Evolutionary conservation across 1,284 basidiomycete genomes (phyloP).

Genomic region (Afroboletus lepidellus): DNA sequence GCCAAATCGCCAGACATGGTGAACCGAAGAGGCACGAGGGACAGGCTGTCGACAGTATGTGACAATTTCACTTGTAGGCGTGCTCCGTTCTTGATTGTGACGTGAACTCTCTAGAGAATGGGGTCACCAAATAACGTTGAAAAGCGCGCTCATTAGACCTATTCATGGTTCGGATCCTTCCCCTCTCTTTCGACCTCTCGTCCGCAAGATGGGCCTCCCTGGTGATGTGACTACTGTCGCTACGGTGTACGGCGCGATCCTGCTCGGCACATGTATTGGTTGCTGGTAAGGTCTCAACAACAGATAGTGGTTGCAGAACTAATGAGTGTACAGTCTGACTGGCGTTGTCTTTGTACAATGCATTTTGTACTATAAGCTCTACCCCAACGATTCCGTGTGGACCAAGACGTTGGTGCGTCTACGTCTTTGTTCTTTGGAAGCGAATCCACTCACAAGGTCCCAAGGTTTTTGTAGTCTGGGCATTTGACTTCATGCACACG

Average conservation of each 20-base stretch:
- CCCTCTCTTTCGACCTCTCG: constrained; percentile 22
- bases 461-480: constrained; percentile 33
- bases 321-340: constrained; percentile 38
- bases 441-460: constrained; percentile 11
- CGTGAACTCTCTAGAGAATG: neutral
- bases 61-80: neutral
- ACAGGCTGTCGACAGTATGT: neutral
- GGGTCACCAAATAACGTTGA: neutral
- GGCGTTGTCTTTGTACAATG: constrained; percentile 47
- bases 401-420: constrained; percentile 40
- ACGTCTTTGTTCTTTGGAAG: constrained; percentile 4
- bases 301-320: neutral
- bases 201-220: constrained; percentile 22
- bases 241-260: constrained; percentile 31
- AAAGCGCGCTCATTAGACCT: neutral
- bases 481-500: constrained; percentile 32
- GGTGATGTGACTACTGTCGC: constrained; percentile 34
- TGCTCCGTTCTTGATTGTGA: neutral
- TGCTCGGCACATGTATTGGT: constrained; percentile 32
- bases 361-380: constrained; percentile 45
- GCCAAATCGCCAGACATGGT: neutral
- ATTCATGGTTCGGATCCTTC: neutral
- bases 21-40: neutral
- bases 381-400: constrained; percentile 35
- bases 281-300: constrained; percentile 20